Base-by-base conservation (phyloP, 768 basidiomycete genomes). In the Leccinum subgranulosum region DNA sequence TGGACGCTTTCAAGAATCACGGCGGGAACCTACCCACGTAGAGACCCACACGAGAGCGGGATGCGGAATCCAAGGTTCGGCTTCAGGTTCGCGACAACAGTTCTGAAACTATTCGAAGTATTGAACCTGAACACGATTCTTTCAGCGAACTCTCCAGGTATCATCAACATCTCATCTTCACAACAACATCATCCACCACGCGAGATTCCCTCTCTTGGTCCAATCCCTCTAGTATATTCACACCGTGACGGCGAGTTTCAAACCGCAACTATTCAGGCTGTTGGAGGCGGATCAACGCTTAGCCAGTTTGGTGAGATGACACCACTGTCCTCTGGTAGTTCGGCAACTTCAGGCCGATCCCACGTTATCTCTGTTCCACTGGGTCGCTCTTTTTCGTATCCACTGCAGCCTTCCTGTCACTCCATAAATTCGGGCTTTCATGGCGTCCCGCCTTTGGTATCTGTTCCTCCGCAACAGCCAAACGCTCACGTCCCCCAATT, bases 51-150 rank as follows among this genome's bases (percentile, higher is more conserved):
- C 36, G 39, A 34, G 43, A 34, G n/a, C 7, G 21, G 54, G 59
- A 49, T 50, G 47, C 27, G 21, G 39, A 52, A 68, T 46, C 66
- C 63, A 50, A 59, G 61, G 60, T 54, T 66, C 23, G 39, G 41
- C 8, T 15, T 33, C 53, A 29, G 66, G 60, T 68, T 59, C 36
- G 39, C 57, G 23, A 21, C 17, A 45, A 34, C 46, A 55, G 58
- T 45, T 51, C 31, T 51, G 43, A 17, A 43, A 29, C 29, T 49
- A 53, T 49, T 43, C 43, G 12, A 47, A 19, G 34, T 45, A 53
- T 49, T 57, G 39, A 57, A 47, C 27, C 21, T 23, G 28, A 51
- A 19, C 33, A 29, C 39, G 39, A 51, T 56, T 45, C 48, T 36
- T 8, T 51, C 36, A 52, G 56, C 11, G 39, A 64, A 57, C 23